Conservation (phyloP, 495 filamentous ascomycete genomes). For the Podospora conica region DNA sequence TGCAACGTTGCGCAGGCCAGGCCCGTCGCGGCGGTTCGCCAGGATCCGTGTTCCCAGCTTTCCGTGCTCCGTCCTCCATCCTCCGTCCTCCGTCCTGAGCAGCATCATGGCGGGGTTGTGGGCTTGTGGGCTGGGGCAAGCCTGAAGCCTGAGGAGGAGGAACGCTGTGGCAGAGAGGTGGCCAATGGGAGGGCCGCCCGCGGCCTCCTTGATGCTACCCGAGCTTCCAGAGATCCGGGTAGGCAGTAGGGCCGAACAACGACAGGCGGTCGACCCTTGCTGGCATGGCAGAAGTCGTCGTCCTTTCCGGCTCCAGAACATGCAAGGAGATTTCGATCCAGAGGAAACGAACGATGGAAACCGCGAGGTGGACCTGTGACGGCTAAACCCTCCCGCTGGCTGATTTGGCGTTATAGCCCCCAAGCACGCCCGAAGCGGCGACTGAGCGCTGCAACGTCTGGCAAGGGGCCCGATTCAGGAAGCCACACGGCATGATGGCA, state of each 20-base stretch:
- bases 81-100: too few relatives aligned
- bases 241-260: conserved; percentile 13
- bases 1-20: conserved; percentile 9
- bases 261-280: conserved; percentile 19
- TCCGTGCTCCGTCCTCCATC: too few relatives aligned
- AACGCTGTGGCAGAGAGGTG: not conserved
- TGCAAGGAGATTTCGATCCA: conserved; percentile 16
- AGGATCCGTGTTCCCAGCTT: not conserved
- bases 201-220: conserved; percentile 8
- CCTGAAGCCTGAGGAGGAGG: not conserved
- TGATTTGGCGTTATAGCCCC: conserved; percentile 23
- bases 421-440: conserved; percentile 14
- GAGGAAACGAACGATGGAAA: conserved; percentile 17
- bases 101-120: not conserved
- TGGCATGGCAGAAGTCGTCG: conserved; percentile 14
- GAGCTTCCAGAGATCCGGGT: conserved; percentile 8
- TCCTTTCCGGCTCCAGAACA: conserved; percentile 16
- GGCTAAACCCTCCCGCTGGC: conserved; percentile 23
- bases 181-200: conserved; percentile 13
- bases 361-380: conserved; percentile 21
- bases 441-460: conserved; percentile 16
- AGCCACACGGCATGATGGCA: conserved; percentile 22
- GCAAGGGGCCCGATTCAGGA: conserved; percentile 26
- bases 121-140: too few relatives aligned
- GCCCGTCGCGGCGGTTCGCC: not conserved